phyloP scores from a whole-genome alignment of 2,329 filamentous ascomycete species.

The Ploettnerulaceae sp. region DNA sequence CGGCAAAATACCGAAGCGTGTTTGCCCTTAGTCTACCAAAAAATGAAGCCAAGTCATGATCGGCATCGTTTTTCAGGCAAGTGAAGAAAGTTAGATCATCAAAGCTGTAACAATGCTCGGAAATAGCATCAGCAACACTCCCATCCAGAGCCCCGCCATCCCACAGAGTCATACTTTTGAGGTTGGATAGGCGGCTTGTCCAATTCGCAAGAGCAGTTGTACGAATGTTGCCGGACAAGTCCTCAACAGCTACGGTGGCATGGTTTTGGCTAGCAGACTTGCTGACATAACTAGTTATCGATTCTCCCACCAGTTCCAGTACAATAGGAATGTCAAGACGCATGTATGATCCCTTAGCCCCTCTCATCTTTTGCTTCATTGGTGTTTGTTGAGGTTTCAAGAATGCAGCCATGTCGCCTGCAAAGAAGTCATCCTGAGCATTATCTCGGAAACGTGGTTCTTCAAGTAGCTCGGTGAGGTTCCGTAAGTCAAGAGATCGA shows the following conservation, averaged over 20 bases:
- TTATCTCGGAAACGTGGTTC: constrained; percentile 39
- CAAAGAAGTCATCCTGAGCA: constrained; percentile 38
- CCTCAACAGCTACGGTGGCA: constrained; percentile 49
- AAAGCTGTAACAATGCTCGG: constrained; percentile 55
- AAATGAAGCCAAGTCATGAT: constrained; percentile 54
- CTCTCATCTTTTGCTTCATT: constrained; percentile 27
- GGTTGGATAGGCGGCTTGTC: constrained; percentile 52
- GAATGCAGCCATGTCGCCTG: constrained; percentile 35
- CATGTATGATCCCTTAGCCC: constrained; percentile 17
- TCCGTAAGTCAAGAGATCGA: constrained; percentile 56
- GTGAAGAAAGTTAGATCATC: constrained; percentile 53
- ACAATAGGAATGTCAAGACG: constrained; percentile 37
- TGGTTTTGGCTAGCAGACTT: constrained; percentile 37
- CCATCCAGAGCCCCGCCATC: constrained; percentile 56
- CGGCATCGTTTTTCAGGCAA: constrained; percentile 34
- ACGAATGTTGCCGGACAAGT: constrained; percentile 52
- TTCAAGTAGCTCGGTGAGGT: constrained; percentile 54
- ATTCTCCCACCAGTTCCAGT: constrained; percentile 48
- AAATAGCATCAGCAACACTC: constrained; percentile 49
- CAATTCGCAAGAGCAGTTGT: constrained; percentile 50
- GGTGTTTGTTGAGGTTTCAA: constrained; percentile 32
- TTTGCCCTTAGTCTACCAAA: constrained; percentile 51
- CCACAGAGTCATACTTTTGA: constrained; percentile 55
- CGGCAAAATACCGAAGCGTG: constrained; percentile 53
- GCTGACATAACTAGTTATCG: constrained; percentile 49